Evolutionary conservation across 1,139 yeast species (phyloP).

Genomic region (Yamadazyma diddensiae): DNA sequence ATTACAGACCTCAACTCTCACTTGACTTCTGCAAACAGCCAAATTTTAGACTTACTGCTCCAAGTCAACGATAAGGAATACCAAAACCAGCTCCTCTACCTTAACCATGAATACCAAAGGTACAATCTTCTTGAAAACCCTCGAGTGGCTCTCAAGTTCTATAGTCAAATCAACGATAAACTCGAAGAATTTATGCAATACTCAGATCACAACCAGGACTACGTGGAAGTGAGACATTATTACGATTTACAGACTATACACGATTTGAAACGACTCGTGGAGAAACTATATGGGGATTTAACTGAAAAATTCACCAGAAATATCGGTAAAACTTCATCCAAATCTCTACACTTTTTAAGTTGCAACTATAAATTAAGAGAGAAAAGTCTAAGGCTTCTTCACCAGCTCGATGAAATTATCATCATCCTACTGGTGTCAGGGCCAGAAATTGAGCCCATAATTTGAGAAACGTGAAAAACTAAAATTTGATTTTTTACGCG

Average conservation of each 20-base stretch:
- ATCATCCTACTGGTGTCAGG: slow-evolving; percentile 7
- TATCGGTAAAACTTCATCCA: slow-evolving; percentile 4
- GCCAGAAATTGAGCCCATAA: too few relatives aligned
- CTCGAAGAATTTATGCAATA: slow-evolving; percentile 11
- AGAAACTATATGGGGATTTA: slow-evolving; percentile 11
- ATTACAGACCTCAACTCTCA: too few relatives aligned
- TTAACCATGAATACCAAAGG: slow-evolving; percentile 10
- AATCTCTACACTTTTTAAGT: slow-evolving; percentile 8
- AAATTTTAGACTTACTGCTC: slow-evolving; percentile 8
- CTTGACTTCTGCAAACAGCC: slow-evolving; percentile 4
- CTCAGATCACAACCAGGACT: slow-evolving; percentile 1
- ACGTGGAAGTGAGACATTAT: slow-evolving; percentile 4
- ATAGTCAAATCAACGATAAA: slow-evolving; percentile 10
- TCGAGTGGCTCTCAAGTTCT: slow-evolving; percentile 8
- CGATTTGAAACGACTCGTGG: slow-evolving; percentile 12
- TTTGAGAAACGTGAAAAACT: too few relatives aligned
- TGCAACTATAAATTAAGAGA: slow-evolving; percentile 8
- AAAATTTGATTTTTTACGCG: not conserved
- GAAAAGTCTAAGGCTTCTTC: slow-evolving; percentile 7
- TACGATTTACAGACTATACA: slow-evolving; percentile 11
- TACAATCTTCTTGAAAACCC: slow-evolving; percentile 9
- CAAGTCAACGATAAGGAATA: slow-evolving; percentile 10
- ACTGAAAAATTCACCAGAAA: slow-evolving; percentile 11
- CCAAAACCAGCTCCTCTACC: slow-evolving; percentile 8
- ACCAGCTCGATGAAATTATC: slow-evolving; percentile 10